Base-by-base conservation (phyloP, 192 early-diverging fungal genomes). In the Rhizophagus sp. region DNA sequence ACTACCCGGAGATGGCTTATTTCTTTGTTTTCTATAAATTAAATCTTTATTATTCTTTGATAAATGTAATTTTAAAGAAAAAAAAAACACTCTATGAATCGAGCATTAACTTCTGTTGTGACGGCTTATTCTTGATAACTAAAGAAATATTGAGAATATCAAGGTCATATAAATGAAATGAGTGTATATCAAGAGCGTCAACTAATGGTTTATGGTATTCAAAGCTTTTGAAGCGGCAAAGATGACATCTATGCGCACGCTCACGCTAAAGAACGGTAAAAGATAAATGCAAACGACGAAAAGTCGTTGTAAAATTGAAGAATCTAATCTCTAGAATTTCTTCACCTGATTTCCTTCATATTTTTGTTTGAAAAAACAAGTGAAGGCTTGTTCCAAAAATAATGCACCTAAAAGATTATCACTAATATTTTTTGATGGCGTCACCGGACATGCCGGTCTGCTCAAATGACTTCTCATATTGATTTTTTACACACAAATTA, bases 301-400 rank as follows among this genome's bases (percentile, higher is more conserved):
- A 36, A n/a, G 50, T n/a, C 5, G 24, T 74, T 25, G 7, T 0
- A 27, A 27, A 36, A 22, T 4, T 34, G 6, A 44, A 19, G 17
- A 25, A 27, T 11, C 44, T 44, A 44, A 17, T 30, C 5, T 39
- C 15, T 44, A 10, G 63, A 41, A 8, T 66, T 49, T 12, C 24
- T 3, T 57, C 52, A 19, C 7, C 89, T 95, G 91, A 5, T 88
- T 88, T 33, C 91, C 81, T 92, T 95, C 88, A 84, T 90, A 99
- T 27, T 0, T 30, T 30, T 30, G 27, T 2, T 34, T 2, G 33
- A 70, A 80, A 92, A 95, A 34, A 92, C 92, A 61, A 93, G 90
- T 0, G 95, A 95, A 0, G 1, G 96, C 94, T 82, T 97, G 97
- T 83, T 99, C 98, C 65, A 95, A 83, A 64, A 96, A 91, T 64